Conservation (phyloP, 2,329 filamentous ascomycete species). For the Helicocarpus griseus region DNA sequence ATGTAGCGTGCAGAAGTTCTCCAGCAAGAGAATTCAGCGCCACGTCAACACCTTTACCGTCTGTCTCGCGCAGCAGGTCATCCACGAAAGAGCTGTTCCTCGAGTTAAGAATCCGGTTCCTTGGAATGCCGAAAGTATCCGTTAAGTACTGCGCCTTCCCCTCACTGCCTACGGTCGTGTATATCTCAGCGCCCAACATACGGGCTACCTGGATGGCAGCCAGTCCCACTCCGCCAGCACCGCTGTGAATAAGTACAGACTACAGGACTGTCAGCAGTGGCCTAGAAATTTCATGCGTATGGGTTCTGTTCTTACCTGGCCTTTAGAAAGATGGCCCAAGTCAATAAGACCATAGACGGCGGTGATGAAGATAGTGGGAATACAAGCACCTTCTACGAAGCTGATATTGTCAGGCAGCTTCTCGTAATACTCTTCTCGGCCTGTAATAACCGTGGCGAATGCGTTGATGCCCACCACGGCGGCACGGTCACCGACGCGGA, state of each 20-base stretch:
- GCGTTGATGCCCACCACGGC: not conserved
- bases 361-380: slow-evolving; percentile 8
- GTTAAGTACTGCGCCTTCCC: slow-evolving; percentile 10
- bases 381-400: no score
- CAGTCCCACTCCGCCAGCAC: slow-evolving; percentile 14
- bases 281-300: no score
- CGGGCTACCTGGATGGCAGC: slow-evolving; percentile 18
- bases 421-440: not conserved
- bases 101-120: slow-evolving; percentile 21
- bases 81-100: slow-evolving; percentile 13
- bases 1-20: slow-evolving; percentile 8
- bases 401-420: not conserved
- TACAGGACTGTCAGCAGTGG: slow-evolving; percentile 11
- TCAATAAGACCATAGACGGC: slow-evolving; percentile 20
- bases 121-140: slow-evolving; percentile 14
- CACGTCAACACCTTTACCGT: slow-evolving; percentile 22
- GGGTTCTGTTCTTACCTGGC: no score
- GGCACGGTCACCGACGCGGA: not conserved
- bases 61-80: slow-evolving; percentile 15
- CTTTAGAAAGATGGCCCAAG: no score
- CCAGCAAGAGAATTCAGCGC: slow-evolving; percentile 15
- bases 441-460: not conserved
- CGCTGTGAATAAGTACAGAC: slow-evolving; percentile 17
- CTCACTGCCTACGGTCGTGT: slow-evolving; percentile 12
- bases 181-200: slow-evolving; percentile 13